Evolutionary conservation across 2,329 filamentous ascomycete species (phyloP), one percentile per base, ranked within the genome.

Genomic region (Zymoseptoria brevis): DNA sequence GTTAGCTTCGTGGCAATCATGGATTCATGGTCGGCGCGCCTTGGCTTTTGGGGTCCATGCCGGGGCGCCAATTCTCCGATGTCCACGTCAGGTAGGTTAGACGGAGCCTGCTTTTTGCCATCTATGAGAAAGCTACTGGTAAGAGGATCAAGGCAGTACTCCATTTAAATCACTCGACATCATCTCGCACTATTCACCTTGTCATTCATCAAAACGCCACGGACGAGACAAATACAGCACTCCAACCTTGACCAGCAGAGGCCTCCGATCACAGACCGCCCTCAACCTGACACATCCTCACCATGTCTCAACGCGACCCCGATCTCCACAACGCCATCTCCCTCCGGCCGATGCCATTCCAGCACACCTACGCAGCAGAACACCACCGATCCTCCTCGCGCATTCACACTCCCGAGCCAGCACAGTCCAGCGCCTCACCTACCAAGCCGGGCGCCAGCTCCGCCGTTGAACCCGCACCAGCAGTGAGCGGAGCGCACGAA

Each of bases 301-400:
- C 21, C 30, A 69, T 69, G 68, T 58, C 58, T 22, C 59, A 60
- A 48, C 60, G 64, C 29, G 77, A 80, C 64, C 73, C 75, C 19
- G 76, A 80, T 69, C 69, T 80, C 45, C 76, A 79, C 64, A 74
- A 74, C 60, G 76, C 78, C 52, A 79, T 80, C 59, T 76, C 75
- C 50, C 72, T 80, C 68, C 74, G 77, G 65, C 78, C 78, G 35
- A 71, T 69, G 48, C 77, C 78, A 53, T 79, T 76, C 64, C 35
- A 45, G 7, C 74, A 76, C 63, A 29, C 61, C 6, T 63, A 73
- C 60, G 54, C 73, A 62, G 59, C 64, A 64, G 49, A 68, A 67
- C 69, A 64, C 8, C 64, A 66, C 50, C 72, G 71, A 58, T 71
- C 58, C 55, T 59, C 50, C 57, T 60, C 60, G 30, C 64, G 57